Evolutionary conservation across 176 grass and related monocot genomes (phyloP).

Genomic region (Lolium perenne): DNA sequence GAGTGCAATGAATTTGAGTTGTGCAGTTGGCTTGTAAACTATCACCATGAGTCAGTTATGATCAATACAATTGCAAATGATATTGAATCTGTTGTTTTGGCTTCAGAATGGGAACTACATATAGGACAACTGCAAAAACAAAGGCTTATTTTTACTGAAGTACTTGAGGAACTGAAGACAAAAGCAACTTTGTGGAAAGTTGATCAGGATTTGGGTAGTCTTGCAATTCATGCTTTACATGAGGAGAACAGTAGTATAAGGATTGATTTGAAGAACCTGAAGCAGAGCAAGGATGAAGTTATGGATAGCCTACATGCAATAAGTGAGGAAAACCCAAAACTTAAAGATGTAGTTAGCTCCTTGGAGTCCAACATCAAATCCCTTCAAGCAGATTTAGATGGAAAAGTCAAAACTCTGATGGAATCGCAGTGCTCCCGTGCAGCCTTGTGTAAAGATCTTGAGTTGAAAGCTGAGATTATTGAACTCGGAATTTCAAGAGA

Average conservation of each 20-base stretch:
- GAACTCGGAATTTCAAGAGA: conserved; percentile 44
- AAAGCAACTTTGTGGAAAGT: conserved; percentile 68
- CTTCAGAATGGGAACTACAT: conserved; percentile 51
- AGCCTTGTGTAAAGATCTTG: conserved; percentile 50
- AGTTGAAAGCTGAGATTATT: conserved; percentile 48
- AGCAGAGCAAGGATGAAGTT: conserved; percentile 40
- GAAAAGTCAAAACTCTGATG: conserved; percentile 49
- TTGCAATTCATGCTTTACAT: conserved; percentile 50
- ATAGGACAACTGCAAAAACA: conserved; percentile 47
- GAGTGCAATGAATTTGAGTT: conserved; percentile 51
- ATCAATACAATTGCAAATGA: conserved; percentile 55
- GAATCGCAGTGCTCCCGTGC: conserved; percentile 51
- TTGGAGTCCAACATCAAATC: conserved; percentile 53
- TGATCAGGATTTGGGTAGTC: conserved; percentile 51
- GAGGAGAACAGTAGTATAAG: conserved; percentile 53
- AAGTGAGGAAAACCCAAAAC: conserved; percentile 51
- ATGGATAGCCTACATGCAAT: conserved; percentile 39
- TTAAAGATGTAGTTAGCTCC: conserved; percentile 48
- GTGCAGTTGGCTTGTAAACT: conserved; percentile 44
- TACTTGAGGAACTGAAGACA: conserved; percentile 59
- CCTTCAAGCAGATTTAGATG: conserved; percentile 56
- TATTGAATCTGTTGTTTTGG: conserved; percentile 60
- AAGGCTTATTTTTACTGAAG: conserved; percentile 41
- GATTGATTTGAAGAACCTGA: conserved; percentile 39
- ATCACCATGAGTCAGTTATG: conserved; percentile 52